Base-by-base conservation (phyloP, 2,329 filamentous ascomycete genomes). In the Monascus ruber region DNA sequence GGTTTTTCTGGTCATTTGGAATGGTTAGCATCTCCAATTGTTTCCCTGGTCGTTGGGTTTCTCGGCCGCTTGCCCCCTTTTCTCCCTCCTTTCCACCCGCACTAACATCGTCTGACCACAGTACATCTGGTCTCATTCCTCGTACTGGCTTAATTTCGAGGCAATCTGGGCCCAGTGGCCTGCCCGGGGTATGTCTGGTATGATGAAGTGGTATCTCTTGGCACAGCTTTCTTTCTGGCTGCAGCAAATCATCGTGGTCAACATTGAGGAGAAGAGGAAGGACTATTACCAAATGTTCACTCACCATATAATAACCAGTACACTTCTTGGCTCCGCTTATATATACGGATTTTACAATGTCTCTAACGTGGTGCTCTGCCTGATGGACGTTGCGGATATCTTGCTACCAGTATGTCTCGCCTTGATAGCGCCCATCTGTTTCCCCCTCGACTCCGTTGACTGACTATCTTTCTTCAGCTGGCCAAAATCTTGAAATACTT, bases 231-330 rank as follows among this genome's bases (percentile, higher is more conserved):
- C 83, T 24, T 96, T 95, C 63, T 95, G 86, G 83, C 64, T 95
- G 35, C 89, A 96, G 66, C 88, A 94, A 65, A 83, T 96, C 47
- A 70, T 95, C 27, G 85, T 95, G 42, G 85, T 96, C 59, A 83
- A 95, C 64, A 87, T 96, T 43, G 91, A 98, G 64, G 85, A 93
- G 65, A 79, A 83, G 48, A 77, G 91, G 54, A 96, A 96, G 67
- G 91, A 98, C 54, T 83, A 95, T 64, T 83, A 79, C 69, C 89
- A 96, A 64, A 96, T 96, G 91, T 79, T 96, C 50, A 81, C 79
- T 11, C 91, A 96, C 62, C 91, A 98, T 66, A 76, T 95, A 57
- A 79, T 96, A 58, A 98, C 91, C 17, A 85, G 81, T 54, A 69
- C 72, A 4, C 77, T 98, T 34, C 79, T 98, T 47, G 79, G 79